Evolutionary conservation across 2,329 filamentous ascomycete genomes (phyloP).

Genomic region (Uncinocarpus reesii): DNA sequence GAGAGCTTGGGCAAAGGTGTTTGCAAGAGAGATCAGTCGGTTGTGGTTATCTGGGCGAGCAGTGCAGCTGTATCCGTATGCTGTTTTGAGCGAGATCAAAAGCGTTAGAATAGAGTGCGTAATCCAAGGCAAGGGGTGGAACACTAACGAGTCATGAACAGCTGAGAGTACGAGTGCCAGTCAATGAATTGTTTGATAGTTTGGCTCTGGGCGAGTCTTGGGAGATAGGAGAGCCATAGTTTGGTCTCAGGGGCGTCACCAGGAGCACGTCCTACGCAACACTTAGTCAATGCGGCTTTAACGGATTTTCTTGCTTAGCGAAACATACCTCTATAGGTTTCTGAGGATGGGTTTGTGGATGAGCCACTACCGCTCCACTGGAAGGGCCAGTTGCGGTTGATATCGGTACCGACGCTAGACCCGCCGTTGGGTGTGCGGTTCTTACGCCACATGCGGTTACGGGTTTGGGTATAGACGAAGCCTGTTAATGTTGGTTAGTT

Average conservation of each 20-base stretch:
- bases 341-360: slow-evolving; percentile 43
- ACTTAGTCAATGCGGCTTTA: too few relatives aligned
- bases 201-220: slow-evolving; percentile 35
- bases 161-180: slow-evolving; percentile 54
- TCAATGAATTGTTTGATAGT: slow-evolving; percentile 55
- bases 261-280: slow-evolving; percentile 30
- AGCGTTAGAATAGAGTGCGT: neutral
- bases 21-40: slow-evolving; percentile 42
- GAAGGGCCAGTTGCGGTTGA: slow-evolving; percentile 51
- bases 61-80: slow-evolving; percentile 52
- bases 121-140: neutral
- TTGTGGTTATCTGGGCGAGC: slow-evolving; percentile 39
- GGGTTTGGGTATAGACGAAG: slow-evolving; percentile 50
- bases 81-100: neutral
- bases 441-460: slow-evolving; percentile 53
- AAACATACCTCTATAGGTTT: slow-evolving; percentile 36
- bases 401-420: slow-evolving; percentile 43
- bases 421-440: slow-evolving; percentile 41
- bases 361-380: slow-evolving; percentile 43
- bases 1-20: slow-evolving; percentile 44
- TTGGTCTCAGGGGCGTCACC: slow-evolving; percentile 45
- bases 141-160: slow-evolving; percentile 39
- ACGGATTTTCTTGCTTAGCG: neutral
- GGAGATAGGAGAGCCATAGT: slow-evolving; percentile 41
- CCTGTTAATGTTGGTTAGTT: slow-evolving; percentile 28